Conservation (phyloP, 192 early-diverging fungal genomes). For the Coemansia sp. region DNA sequence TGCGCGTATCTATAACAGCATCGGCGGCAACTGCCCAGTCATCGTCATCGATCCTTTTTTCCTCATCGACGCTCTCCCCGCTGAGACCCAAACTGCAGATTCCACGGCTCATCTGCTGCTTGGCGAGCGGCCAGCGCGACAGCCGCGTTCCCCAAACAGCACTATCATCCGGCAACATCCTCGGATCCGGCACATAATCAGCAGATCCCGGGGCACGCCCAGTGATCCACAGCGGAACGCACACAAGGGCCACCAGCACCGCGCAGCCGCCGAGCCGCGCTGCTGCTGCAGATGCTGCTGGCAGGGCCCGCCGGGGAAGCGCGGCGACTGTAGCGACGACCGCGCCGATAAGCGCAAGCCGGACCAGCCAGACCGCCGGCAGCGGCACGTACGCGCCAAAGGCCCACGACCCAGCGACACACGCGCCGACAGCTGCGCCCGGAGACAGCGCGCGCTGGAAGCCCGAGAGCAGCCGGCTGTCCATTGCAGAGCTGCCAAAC, state of each 20-base stretch:
- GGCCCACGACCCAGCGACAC: slow-evolving; percentile 9
- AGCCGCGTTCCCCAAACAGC: background rate
- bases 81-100: background rate
- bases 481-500: slow-evolving; percentile 34
- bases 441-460: slow-evolving; percentile 7
- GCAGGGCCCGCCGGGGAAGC: too few species aligned
- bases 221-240: background rate
- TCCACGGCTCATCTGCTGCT: too few species aligned
- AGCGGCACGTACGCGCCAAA: background rate
- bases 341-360: slow-evolving; percentile 1
- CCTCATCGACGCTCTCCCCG: background rate
- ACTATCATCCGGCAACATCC: background rate
- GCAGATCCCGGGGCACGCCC: background rate
- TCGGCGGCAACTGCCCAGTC: background rate
- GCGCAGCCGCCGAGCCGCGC: background rate
- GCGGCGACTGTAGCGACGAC: background rate
- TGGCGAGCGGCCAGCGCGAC: background rate
- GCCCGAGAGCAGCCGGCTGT: slow-evolving; percentile 14
- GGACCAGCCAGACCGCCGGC: slow-evolving; percentile 6
- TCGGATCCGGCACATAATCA: background rate
- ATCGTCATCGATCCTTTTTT: background rate
- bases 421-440: background rate
- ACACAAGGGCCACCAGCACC: background rate
- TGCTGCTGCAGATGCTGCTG: background rate
- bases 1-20: too few species aligned